phyloP scores from a whole-genome alignment of 257 asterid genomes.

The Solanum microdontum region DNA sequence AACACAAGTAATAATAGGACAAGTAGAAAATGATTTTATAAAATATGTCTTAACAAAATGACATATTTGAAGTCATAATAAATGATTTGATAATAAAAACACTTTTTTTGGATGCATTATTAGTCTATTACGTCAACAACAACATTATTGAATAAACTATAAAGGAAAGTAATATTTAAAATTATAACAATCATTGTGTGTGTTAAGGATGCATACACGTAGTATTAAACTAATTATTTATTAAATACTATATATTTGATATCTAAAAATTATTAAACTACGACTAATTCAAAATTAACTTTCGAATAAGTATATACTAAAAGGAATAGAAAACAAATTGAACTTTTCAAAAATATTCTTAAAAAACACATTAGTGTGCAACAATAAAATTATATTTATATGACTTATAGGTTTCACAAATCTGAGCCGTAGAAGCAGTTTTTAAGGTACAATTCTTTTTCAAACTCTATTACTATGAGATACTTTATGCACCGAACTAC shows the following conservation, averaged over 20 bases:
- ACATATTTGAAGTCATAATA: not conserved
- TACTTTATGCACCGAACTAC: fast-evolving
- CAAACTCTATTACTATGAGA: fast-evolving
- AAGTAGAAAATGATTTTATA: not conserved
- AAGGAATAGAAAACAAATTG: not conserved
- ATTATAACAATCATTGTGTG: not conserved
- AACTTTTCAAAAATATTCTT: not conserved
- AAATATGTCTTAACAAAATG: not conserved
- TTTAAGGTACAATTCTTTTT: not conserved
- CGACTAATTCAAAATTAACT: not conserved
- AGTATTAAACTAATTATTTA: not conserved
- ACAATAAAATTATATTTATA: not conserved
- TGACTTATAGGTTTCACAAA: not conserved
- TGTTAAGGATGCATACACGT: not conserved
- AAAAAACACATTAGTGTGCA: not conserved
- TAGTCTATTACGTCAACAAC: not conserved
- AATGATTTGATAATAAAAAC: not conserved
- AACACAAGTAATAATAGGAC: not conserved
- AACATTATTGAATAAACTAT: not conserved
- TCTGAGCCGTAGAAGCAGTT: not conserved
- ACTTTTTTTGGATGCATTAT: not conserved
- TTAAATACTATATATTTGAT: not conserved
- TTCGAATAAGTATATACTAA: not conserved
- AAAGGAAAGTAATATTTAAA: not conserved
- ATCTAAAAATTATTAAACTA: not conserved